Base-by-base conservation (phyloP, 495 filamentous ascomycete genomes). In the Elaphomyces granulatus region DNA sequence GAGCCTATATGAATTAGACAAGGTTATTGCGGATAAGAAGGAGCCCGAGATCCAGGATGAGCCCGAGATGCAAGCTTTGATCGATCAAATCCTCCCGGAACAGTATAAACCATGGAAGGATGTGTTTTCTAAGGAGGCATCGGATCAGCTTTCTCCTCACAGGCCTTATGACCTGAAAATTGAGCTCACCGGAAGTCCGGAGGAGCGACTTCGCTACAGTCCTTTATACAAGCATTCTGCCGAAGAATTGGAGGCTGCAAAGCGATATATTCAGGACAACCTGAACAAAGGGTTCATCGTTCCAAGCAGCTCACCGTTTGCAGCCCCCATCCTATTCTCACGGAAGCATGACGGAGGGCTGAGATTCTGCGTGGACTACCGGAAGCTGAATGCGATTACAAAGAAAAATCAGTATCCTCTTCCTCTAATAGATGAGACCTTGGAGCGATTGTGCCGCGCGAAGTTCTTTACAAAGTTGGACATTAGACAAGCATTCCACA, bases 391-490 rank as follows among this genome's bases (percentile, higher is more conserved):
- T 40, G 34, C 19, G 0, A 38, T 70, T 0, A 72, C 54, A 0
- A 47, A 43, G 2, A 67, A 66, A 41, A 57, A 75, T 28, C 20
- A 46, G 1, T 68, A 71, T 34, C 59, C 61, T 0, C 33, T 74
- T 0, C 66, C 63, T 0, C 32, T 69, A 8, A 68, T 72, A 16
- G 33, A 65, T n/a, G 56, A 75, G 37, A 52, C 54, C 0, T 32
- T 72, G 2, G 19, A 47, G 14, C 17, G 44, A 0, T 17, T 74
- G 0, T 16, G 15, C 0, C 43, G 42, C 23, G 50, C 52, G 2
- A 59, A 46, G 32, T 48, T 53, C 20, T 72, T 64, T 38, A 74
- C 51, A 0, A 70, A 70, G 43, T 32, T 75, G 0, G 58, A 74
- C 45, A 53, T 71, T 8, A 45, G 50, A 2, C 32, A 56, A 20